Percentiles rank a stretch among this genome's conserved stretches.
Evolutionary conservation across 192 early-diverging fungal genomes (phyloP).

Genomic region (Podila clonocystis): DNA sequence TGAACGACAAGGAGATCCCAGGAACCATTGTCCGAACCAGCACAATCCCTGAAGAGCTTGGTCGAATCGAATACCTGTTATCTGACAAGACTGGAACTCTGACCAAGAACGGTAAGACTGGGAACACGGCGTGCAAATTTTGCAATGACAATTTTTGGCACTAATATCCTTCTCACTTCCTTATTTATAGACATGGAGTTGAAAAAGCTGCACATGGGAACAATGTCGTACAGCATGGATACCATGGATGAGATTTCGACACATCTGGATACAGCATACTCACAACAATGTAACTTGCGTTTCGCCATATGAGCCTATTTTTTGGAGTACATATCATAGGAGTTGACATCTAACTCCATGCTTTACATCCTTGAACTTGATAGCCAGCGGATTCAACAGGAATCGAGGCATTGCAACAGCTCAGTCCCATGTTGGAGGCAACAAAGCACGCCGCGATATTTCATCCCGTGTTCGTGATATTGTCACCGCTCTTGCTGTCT

Average conservation of each 20-base stretch:
- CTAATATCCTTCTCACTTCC: not conserved
- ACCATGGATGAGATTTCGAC: slow-evolving; percentile 89
- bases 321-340: not conserved
- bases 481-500: slow-evolving; percentile 87
- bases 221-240: slow-evolving; percentile 90
- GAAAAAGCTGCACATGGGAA: slow-evolving; percentile 94
- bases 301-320: not conserved
- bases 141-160: not conserved
- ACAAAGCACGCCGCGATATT: slow-evolving; percentile 82
- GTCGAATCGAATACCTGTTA: slow-evolving; percentile 91
- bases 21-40: slow-evolving; percentile 92
- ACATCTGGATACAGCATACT: slow-evolving; percentile 68
- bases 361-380: not conserved
- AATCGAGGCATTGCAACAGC: slow-evolving; percentile 33
- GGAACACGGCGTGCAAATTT: not conserved
- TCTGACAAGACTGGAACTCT: slow-evolving; percentile 97
- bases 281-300: slow-evolving; percentile 36
- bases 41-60: slow-evolving; percentile 96
- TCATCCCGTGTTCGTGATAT: slow-evolving; percentile 88
- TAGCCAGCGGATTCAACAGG: slow-evolving; percentile 47
- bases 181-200: slow-evolving; percentile 87
- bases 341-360: not conserved
- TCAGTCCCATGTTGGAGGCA: slow-evolving; percentile 41
- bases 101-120: slow-evolving; percentile 83
- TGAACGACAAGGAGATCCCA: slow-evolving; percentile 84